Conservation (phyloP, 441 rosid species). For the Lepidium campestre region DNA sequence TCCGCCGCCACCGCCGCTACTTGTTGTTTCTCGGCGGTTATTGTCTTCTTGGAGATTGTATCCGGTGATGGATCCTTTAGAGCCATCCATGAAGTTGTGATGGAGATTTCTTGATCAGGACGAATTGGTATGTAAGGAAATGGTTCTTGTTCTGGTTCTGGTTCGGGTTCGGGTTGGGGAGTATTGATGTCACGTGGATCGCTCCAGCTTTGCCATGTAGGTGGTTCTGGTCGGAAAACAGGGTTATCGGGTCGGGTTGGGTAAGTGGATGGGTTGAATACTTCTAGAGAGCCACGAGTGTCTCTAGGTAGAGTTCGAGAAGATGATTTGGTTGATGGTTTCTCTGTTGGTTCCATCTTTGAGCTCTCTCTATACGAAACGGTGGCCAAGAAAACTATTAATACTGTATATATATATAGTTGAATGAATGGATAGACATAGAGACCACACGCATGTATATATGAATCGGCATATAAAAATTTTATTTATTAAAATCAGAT, state of each 20-base stretch:
- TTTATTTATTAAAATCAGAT: background rate
- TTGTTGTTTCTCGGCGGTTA: slow-evolving; percentile 20
- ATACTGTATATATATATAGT: background rate
- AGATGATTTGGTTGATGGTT: slow-evolving; percentile 38
- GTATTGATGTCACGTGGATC: slow-evolving; percentile 27
- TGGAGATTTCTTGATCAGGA: slow-evolving; percentile 45
- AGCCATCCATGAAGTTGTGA: slow-evolving; percentile 92
- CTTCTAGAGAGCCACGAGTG: slow-evolving; percentile 80
- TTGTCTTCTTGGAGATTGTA: slow-evolving; percentile 14
- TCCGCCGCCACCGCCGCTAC: slow-evolving; percentile 54
- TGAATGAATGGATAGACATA: background rate
- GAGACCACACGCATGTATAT: slow-evolving; percentile 14
- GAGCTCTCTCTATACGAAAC: slow-evolving; percentile 11
- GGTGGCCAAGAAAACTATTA: background rate
- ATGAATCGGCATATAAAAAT: slow-evolving; percentile 6
- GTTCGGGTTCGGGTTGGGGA: too few species aligned
- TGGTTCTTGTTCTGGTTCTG: slow-evolving; percentile 11
- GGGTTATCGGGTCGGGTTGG: slow-evolving; percentile 52
- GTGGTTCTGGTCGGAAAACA: slow-evolving; percentile 35
- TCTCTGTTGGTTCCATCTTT: slow-evolving; percentile 47
- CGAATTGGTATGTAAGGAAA: slow-evolving; percentile 27
- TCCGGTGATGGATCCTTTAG: slow-evolving; percentile 40
- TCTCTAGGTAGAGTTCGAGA: slow-evolving; percentile 53
- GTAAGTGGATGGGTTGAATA: slow-evolving; percentile 60
- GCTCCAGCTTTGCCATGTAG: slow-evolving; percentile 40